Percentiles rank a stretch among this genome's conserved stretches.
Evolutionary conservation across 495 filamentous ascomycete species (phyloP).

Genomic region (Penicillium lagena): DNA sequence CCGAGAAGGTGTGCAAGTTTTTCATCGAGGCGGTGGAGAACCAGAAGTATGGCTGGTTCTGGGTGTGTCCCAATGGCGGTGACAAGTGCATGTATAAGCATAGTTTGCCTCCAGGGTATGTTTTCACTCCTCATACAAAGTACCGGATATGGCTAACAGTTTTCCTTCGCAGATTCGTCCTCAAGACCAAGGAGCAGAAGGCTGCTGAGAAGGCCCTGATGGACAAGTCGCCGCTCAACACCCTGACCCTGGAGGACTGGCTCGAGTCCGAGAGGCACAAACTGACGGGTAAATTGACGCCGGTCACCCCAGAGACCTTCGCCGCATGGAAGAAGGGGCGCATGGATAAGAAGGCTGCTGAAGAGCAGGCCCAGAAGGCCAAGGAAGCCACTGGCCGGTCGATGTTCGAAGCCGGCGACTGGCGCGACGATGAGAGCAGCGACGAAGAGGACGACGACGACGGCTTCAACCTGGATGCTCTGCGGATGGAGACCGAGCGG

Average conservation of each 20-base stretch:
- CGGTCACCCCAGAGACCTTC: conserved; percentile 87
- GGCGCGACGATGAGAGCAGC: conserved; percentile 64
- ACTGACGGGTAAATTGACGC: conserved; percentile 81
- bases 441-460: conserved; percentile 50
- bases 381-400: conserved; percentile 94
- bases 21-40: conserved; percentile 98
- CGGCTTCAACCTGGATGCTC: conserved; percentile 71
- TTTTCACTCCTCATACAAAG: conserved; percentile 5
- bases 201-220: conserved; percentile 94
- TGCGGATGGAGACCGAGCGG: conserved; percentile 65
- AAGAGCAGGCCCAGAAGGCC: conserved; percentile 76
- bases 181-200: conserved; percentile 97
- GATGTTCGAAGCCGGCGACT: conserved; percentile 94
- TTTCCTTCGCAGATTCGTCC: conserved; percentile 60
- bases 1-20: conserved; percentile 98
- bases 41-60: conserved; percentile 98
- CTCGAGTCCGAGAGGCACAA: conserved; percentile 92
- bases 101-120: conserved; percentile 85
- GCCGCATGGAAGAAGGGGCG: conserved; percentile 93
- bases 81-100: conserved; percentile 99
- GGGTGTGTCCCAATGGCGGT: conserved; percentile 93
- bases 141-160: conserved; percentile 11
- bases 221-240: conserved; percentile 93
- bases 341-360: conserved; percentile 90
- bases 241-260: conserved; percentile 94